A percentile compares a stretch with the other conserved stretches of the same genome.
phyloP scores from a whole-genome alignment of 2,329 filamentous ascomycete species.

The Colletotrichum lentis region DNA sequence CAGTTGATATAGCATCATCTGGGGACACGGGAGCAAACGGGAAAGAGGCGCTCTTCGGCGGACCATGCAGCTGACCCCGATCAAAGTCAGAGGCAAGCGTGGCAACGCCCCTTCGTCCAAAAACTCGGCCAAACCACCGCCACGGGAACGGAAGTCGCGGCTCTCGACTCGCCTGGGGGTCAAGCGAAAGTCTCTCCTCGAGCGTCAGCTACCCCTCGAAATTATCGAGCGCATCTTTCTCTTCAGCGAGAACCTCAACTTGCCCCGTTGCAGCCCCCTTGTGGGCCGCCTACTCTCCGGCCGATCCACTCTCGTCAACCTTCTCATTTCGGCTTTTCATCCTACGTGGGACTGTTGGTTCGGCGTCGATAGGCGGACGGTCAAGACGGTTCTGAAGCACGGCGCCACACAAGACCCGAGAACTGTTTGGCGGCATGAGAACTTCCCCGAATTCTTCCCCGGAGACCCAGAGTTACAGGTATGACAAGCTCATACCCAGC shows the following conservation, averaged over 20 bases:
- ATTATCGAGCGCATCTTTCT: slow-evolving; percentile 63
- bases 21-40: slow-evolving; percentile 2
- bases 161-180: slow-evolving; percentile 6
- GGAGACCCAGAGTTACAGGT: slow-evolving; percentile 58
- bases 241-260: slow-evolving; percentile 57
- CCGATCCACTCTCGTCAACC: slow-evolving; percentile 48
- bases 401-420: slow-evolving; percentile 11
- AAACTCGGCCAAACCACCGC: background rate
- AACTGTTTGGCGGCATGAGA: slow-evolving; percentile 18
- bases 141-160: slow-evolving; percentile 7
- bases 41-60: background rate
- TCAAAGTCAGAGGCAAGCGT: slow-evolving; percentile 59
- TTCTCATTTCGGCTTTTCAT: slow-evolving; percentile 50
- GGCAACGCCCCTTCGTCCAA: slow-evolving; percentile 38
- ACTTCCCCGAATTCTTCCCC: slow-evolving; percentile 39
- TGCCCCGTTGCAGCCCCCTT: slow-evolving; percentile 55
- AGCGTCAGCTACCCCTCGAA: slow-evolving; percentile 56
- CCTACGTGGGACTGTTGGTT: slow-evolving; percentile 52
- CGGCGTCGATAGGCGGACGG: slow-evolving; percentile 40
- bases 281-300: slow-evolving; percentile 59
- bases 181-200: slow-evolving; percentile 42
- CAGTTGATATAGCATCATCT: background rate
- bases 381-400: slow-evolving; percentile 25
- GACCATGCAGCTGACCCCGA: slow-evolving; percentile 58
- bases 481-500: slow-evolving; percentile 33